Evolutionary conservation across 805 yeast genomes (phyloP).

Genomic region (Naumovozyma dairenensis): DNA sequence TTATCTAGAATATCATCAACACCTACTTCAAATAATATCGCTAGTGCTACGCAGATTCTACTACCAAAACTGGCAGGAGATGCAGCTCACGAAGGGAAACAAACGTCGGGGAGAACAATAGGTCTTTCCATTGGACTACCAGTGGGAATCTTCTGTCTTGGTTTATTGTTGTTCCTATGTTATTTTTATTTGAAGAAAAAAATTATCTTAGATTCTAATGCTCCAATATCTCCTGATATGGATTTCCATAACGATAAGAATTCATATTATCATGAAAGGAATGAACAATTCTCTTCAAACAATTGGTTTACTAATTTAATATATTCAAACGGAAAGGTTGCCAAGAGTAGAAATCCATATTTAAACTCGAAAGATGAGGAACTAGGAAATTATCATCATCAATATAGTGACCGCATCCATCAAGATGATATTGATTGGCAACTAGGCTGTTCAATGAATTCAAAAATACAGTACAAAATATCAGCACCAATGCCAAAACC

Average conservation of each 20-base stretch:
- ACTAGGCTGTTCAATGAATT: conserved; percentile 8
- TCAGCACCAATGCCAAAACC: conserved; percentile 6
- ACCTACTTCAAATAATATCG: not conserved
- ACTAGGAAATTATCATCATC: no score
- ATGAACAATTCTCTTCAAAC: not conserved
- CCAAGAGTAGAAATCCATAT: no score
- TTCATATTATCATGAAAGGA: not conserved
- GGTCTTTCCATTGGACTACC: conserved; percentile 28
- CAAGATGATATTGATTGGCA: conserved; percentile 8
- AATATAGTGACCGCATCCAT: not conserved
- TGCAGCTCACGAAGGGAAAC: not conserved
- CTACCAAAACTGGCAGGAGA: not conserved
- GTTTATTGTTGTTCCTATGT: conserved; percentile 12
- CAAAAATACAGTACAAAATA: conserved; percentile 16
- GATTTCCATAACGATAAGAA: not conserved
- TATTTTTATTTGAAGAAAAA: conserved; percentile 11
- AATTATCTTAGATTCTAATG: not conserved
- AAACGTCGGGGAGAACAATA: conserved; percentile 7
- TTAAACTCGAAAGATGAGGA: no score
- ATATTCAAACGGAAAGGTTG: not conserved
- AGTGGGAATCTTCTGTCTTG: conserved; percentile 20
- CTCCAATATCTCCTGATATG: conserved; percentile 7
- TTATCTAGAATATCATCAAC: no score
- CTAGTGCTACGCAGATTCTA: not conserved
- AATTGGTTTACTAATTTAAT: conserved; percentile 6